Conservation (phyloP, 768 basidiomycete species). For the Boletus huronensis region DNA sequence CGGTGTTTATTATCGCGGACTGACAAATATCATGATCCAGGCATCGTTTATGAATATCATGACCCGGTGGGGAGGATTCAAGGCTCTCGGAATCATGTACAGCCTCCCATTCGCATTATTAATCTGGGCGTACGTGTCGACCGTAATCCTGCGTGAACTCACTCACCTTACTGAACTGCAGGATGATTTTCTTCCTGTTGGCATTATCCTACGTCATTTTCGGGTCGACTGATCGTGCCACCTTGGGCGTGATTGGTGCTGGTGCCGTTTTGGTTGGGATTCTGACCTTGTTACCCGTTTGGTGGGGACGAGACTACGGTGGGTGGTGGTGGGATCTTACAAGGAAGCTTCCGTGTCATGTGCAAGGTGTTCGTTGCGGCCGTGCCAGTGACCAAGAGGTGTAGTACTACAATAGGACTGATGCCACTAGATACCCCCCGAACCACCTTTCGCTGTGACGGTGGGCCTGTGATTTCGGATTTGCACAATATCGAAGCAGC, state of each 20-base stretch:
- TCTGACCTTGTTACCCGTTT: background rate
- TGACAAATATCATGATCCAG: background rate
- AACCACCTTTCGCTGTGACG: background rate
- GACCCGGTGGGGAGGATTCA: background rate
- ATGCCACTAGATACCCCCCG: background rate
- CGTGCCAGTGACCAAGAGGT: background rate
- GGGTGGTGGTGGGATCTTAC: background rate
- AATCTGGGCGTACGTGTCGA: background rate
- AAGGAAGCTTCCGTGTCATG: background rate
- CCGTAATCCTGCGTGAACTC: background rate
- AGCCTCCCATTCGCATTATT: background rate
- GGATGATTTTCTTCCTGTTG: background rate
- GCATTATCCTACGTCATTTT: background rate
- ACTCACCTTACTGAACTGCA: background rate
- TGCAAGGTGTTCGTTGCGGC: background rate
- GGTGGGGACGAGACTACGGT: background rate
- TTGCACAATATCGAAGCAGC: too few species aligned
- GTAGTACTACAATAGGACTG: background rate
- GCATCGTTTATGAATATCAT: background rate
- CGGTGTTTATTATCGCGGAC: too few species aligned
- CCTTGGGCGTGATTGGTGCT: background rate
- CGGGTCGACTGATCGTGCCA: background rate
- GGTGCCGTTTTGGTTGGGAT: background rate
- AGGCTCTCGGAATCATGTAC: background rate
- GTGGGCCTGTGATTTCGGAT: slow-evolving; percentile 1